phyloP scores from a whole-genome alignment of 345 rosid genomes.

The Citrus hindsii region DNA sequence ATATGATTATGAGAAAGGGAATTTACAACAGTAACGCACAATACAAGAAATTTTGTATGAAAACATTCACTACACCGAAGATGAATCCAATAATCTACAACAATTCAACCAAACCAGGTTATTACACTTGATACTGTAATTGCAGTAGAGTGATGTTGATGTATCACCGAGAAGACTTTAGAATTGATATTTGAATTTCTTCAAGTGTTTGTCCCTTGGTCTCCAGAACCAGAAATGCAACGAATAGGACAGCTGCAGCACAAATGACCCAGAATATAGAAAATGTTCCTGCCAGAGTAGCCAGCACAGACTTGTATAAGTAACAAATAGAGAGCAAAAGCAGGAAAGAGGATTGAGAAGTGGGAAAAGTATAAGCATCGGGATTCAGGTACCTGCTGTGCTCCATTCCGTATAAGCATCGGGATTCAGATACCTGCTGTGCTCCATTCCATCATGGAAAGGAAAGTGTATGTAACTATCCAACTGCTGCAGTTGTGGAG shows the following conservation, averaged over 20 bases:
- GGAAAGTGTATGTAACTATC: slow-evolving; percentile 43
- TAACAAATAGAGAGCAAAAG: not conserved
- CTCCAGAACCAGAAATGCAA: slow-evolving; percentile 3
- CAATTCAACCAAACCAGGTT: not conserved
- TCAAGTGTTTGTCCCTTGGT: too few relatives aligned
- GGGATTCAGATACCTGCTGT: slow-evolving; percentile 30
- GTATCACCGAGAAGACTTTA: not conserved
- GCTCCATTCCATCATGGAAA: slow-evolving; percentile 51
- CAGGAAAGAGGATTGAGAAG: not conserved
- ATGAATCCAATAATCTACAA: not conserved
- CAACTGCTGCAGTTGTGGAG: slow-evolving; percentile 15
- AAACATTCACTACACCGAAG: not conserved
- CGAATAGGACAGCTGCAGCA: slow-evolving; percentile 11
- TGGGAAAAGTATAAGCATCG: too few relatives aligned
- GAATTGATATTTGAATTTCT: not conserved
- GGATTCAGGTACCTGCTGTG: slow-evolving; percentile 32
- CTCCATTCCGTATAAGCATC: slow-evolving; percentile 27
- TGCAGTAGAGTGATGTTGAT: not conserved
- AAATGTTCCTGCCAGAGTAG: slow-evolving; percentile 42
- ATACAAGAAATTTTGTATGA: not conserved
- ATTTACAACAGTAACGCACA: not conserved
- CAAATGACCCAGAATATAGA: slow-evolving; percentile 33
- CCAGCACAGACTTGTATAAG: not conserved
- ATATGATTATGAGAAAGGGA: not conserved
- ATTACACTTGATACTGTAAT: not conserved